Base-by-base conservation (phyloP, 164 flowering plant species). In the Kingdonia uniflora region DNA sequence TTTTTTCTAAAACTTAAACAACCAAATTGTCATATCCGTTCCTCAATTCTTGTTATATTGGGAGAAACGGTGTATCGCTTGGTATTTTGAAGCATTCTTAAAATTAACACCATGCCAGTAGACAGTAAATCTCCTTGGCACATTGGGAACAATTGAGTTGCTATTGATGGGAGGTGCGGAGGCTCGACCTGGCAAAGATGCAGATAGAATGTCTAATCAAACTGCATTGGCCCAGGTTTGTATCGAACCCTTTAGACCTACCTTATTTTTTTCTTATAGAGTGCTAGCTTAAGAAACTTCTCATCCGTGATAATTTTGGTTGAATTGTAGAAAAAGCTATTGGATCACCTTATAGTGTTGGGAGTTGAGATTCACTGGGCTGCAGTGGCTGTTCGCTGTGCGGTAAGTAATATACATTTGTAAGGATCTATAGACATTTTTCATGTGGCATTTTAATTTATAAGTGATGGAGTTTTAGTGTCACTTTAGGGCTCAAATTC, bases 361-460 rank as follows among this genome's bases (percentile, higher is more conserved):
- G 95, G 96, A 22, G 82, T 88, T 66, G 99, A 94, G 77, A 86
- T 95, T 70, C 92, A 79, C 56, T 92, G 99, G 99, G 95, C 87
- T 62, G 87, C 99, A 26, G 80, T 84, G 67, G 58, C 95, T 59
- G 80, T 94, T 14, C 97, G 95, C 20, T 84, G 95, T 68, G 63
- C 70, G 73, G 99, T 94, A 78, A 76, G 83, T 42, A 49, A 19
- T 38, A 29, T 29, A 8, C 35, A 29, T 8, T 29, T 8, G n/a
- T n/a, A n/a, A n/a, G n/a, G n/a, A n/a, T n/a, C n/a, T n/a, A n/a
- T n/a, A n/a, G n/a, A n/a, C n/a, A n/a, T n/a, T n/a, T n/a, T n/a
- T n/a, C n/a, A n/a, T n/a, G n/a, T n/a, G n/a, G n/a, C n/a, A n/a
- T n/a, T n/a, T n/a, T n/a, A n/a, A n/a, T n/a, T n/a, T n/a, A n/a